A percentile compares a stretch with the other conserved stretches of the same genome.
phyloP scores from a whole-genome alignment of 2,329 filamentous ascomycete species.

The Rhynchosporium graminicola region DNA sequence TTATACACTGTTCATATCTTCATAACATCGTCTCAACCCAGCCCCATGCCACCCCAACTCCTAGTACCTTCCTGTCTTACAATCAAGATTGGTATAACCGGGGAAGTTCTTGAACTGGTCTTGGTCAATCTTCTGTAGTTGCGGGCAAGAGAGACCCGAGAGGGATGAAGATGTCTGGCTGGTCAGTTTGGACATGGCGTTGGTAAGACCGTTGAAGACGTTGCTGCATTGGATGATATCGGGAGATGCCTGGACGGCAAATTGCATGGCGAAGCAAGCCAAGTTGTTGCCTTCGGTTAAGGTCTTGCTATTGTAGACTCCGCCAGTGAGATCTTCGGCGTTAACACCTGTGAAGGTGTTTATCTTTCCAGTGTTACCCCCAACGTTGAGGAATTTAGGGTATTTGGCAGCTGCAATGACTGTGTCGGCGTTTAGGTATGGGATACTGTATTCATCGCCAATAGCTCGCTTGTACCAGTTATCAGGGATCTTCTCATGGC shows the following conservation, averaged over 20 bases:
- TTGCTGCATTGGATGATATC: constrained; percentile 43
- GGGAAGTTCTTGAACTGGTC: constrained; percentile 13
- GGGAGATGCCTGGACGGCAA: constrained; percentile 45
- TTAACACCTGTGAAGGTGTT: constrained; percentile 53
- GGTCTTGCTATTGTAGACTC: constrained; percentile 46
- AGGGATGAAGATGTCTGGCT: not conserved
- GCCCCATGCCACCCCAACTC: not conserved
- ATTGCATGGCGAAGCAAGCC: constrained; percentile 47
- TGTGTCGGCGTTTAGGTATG: constrained; percentile 43
- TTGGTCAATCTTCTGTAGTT: constrained; percentile 13
- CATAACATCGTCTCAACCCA: not conserved
- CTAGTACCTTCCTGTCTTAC: constrained; percentile 2
- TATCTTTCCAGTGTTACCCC: constrained; percentile 53
- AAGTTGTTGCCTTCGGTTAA: constrained; percentile 52
- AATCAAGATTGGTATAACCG: not conserved
- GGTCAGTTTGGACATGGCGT: not conserved
- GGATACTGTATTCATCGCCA: constrained; percentile 45
- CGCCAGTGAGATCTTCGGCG: constrained; percentile 46
- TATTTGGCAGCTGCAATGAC: constrained; percentile 43
- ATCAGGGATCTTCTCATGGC: constrained; percentile 27
- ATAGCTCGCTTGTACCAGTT: constrained; percentile 36
- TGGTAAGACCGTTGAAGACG: not conserved
- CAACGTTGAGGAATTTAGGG: constrained; percentile 49
- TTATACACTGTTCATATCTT: not conserved
- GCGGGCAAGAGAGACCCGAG: constrained; percentile 1